Conservation (phyloP, 306 rosid species). For the Sphenostylis stenocarpa region DNA sequence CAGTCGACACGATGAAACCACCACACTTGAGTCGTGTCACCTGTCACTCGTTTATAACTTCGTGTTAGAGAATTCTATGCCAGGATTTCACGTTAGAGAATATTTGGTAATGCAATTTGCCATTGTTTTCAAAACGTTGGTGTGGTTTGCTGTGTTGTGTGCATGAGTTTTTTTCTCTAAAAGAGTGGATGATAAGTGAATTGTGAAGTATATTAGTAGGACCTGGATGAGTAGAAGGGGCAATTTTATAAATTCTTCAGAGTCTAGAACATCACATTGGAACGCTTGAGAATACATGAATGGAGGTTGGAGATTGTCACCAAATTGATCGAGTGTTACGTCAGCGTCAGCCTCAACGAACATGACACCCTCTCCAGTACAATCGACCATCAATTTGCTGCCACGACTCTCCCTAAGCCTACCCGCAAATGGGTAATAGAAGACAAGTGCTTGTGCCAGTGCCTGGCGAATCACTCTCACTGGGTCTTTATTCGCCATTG, state of each 20-base stretch:
- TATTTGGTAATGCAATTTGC: too few species aligned
- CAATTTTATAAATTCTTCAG: slow-evolving; percentile 17
- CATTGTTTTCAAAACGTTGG: too few species aligned
- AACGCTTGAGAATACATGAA: slow-evolving; percentile 38
- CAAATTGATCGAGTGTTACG: slow-evolving; percentile 37
- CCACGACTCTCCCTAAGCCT: slow-evolving; percentile 28
- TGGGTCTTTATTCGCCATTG: slow-evolving; percentile 19
- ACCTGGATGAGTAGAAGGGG: slow-evolving; percentile 52
- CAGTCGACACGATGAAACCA: slow-evolving; percentile 22
- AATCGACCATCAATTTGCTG: slow-evolving; percentile 43
- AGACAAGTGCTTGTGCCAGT: slow-evolving; percentile 19
- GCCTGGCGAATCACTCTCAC: slow-evolving; percentile 16
- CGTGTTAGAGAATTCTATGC: too few species aligned
- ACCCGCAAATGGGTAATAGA: slow-evolving; percentile 38
- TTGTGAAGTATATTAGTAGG: too few species aligned
- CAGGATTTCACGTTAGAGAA: too few species aligned
- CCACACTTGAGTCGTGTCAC: slow-evolving; percentile 44
- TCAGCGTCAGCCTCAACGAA: slow-evolving; percentile 55
- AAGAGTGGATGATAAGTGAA: too few species aligned
- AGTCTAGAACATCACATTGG: slow-evolving; percentile 43
- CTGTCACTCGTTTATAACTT: neutral
- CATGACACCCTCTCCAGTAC: slow-evolving; percentile 47
- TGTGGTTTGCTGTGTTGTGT: too few species aligned
- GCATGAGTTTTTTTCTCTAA: too few species aligned
- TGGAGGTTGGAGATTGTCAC: slow-evolving; percentile 43